Evolutionary conservation across 202 grass and related monocot species (phyloP), one percentile per base, ranked within the genome.

Genomic region (Brachypodium distachyon): DNA sequence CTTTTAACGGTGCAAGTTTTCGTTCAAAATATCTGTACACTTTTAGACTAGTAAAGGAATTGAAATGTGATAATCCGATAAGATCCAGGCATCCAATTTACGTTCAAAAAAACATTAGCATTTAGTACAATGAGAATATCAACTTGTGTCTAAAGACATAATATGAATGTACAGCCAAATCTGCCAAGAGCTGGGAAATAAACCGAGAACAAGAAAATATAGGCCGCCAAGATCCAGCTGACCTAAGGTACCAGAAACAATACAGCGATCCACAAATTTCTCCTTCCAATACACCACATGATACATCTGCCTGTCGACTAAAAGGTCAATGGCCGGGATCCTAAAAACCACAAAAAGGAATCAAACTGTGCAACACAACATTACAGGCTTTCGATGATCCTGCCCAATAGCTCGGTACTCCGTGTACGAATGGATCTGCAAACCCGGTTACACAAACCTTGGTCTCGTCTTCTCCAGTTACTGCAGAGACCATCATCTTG

Each of bases 301-400:
- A 62, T 72, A 87, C 50, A 87, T 70, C 44, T 27, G 27, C 55
- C 11, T 38, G 6, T 16, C 47, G 57, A 70, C 63, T 32, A 58
- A 87, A 64, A 14, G 12, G 26, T 28, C 27, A 74, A 4, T 3
- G 2, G 17, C 33, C 22, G 37, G 9, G 56, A n/a, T n/a, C n/a
- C n/a, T 68, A 53, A 47, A 29, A 31, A 49, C 47, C 52, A 43
- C 7, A 65, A 79, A 62, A 57, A 56, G 11, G 3, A 49, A 76
- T 21, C 29, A 65, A 70, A 71, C 86, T 76, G 70, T 70, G 70
- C 28, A 49, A 71, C 61, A 76, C 61, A 81, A 57, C 26, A 83
- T 49, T 57, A 76, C 54, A 80, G 50, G 46, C 80, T 76, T 44
- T 28, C 52, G 0, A 47, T 5, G 18, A 78, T 28, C 67, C 51